Evolutionary conservation across 2,329 filamentous ascomycete species (phyloP).

Genomic region (Aspergillus sp.): DNA sequence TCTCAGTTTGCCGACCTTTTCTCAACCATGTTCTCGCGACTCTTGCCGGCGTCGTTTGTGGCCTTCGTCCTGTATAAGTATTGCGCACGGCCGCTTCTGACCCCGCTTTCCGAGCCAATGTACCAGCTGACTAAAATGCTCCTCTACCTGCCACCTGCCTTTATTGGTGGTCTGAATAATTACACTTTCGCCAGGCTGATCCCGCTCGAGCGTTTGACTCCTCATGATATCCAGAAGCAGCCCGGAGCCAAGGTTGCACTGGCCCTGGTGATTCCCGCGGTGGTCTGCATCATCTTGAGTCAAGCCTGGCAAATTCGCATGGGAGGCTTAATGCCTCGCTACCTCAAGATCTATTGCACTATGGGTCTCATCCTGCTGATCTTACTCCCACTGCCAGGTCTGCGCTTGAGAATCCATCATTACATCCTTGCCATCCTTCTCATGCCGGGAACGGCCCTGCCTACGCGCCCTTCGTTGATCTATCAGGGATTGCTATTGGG

Average conservation of each 20-base stretch:
- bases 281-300: slow-evolving; percentile 67
- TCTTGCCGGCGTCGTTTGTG: slow-evolving; percentile 83
- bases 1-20: slow-evolving; percentile 69
- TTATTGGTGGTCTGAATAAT: slow-evolving; percentile 89
- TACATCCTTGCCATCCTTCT: slow-evolving; percentile 88
- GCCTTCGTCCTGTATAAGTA: slow-evolving; percentile 86
- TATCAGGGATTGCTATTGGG: slow-evolving; percentile 90
- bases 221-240: slow-evolving; percentile 83
- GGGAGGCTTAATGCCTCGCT: slow-evolving; percentile 76
- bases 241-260: slow-evolving; percentile 85
- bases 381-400: slow-evolving; percentile 70
- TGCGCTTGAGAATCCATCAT: slow-evolving; percentile 88
- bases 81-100: slow-evolving; percentile 72
- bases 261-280: slow-evolving; percentile 70
- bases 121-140: slow-evolving; percentile 83
- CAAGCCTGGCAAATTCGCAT: slow-evolving; percentile 86
- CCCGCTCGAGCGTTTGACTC: slow-evolving; percentile 87
- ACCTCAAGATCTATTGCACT: slow-evolving; percentile 74
- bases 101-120: slow-evolving; percentile 61
- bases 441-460: slow-evolving; percentile 83
- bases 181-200: slow-evolving; percentile 88
- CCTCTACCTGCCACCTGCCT: slow-evolving; percentile 85
- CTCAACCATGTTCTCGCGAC: slow-evolving; percentile 75
- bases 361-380: slow-evolving; percentile 69
- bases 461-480: slow-evolving; percentile 78